Conservation (phyloP, 768 basidiomycete species). For the Galerina sulciceps region DNA sequence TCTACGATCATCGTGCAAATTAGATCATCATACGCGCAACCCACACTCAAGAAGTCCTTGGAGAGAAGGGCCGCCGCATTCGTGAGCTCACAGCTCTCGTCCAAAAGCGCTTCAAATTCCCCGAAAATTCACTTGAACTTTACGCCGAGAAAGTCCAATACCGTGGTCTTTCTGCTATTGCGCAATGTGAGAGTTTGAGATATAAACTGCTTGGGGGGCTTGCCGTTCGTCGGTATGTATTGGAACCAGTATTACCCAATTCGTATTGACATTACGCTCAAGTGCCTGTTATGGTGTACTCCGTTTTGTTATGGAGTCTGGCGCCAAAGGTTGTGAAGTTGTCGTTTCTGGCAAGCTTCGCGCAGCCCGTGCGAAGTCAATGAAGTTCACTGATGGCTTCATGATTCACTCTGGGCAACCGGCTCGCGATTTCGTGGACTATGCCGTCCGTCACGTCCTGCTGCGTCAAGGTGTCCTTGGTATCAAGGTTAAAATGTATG, state of each 20-base stretch:
- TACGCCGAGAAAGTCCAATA: conserved; percentile 99
- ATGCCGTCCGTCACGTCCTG: conserved; percentile 97
- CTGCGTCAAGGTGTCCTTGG: conserved; percentile 98
- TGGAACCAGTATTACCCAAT: not conserved
- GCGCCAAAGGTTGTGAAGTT: conserved; percentile 99
- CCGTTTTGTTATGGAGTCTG: conserved; percentile 99
- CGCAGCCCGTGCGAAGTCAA: conserved; percentile 98
- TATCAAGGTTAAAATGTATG: conserved; percentile 99
- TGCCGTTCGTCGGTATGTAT: conserved; percentile 90
- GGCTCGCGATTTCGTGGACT: conserved; percentile 93
- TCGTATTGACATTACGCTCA: not conserved
- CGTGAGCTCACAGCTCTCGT: conserved; percentile 98
- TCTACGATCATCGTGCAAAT: not conserved
- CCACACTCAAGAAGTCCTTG: conserved; percentile 98
- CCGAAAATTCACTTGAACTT: conserved; percentile 97
- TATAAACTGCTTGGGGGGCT: conserved; percentile 99
- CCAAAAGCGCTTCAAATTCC: conserved; percentile 99
- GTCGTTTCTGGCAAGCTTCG: conserved; percentile 99
- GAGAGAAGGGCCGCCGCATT: conserved; percentile 99
- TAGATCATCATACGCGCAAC: conserved; percentile 99
- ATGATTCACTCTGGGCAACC: conserved; percentile 99
- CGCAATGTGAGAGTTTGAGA: conserved; percentile 96
- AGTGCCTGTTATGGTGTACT: conserved; percentile 95
- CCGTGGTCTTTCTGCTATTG: conserved; percentile 97
- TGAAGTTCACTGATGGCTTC: conserved; percentile 99